These are phyloP conservation scores for Sisymbrium altissimum DNA, from an alignment of 345 rosid species.

Conservation along the genomic window DNA sequence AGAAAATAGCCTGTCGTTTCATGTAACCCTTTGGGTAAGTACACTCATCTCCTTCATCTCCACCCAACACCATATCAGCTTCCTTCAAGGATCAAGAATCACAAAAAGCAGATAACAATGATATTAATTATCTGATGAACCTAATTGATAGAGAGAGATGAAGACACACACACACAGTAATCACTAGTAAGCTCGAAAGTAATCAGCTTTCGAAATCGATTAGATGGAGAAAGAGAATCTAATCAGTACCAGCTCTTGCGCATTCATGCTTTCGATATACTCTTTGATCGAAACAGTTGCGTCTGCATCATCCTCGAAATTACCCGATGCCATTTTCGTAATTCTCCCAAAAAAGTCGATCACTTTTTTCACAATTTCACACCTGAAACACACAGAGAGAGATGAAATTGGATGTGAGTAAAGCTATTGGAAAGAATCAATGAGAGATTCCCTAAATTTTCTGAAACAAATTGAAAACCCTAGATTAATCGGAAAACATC, in stretches of 20 bases:
- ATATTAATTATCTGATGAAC: too few species aligned
- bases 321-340: constrained; percentile 53
- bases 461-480: constrained; percentile 26
- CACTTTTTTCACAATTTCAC: neutral
- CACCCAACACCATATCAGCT: constrained; percentile 95
- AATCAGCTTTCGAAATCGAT: neutral
- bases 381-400: constrained; percentile 12
- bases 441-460: constrained; percentile 3
- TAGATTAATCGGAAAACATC: constrained; percentile 5
- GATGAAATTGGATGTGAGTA: neutral
- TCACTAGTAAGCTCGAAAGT: neutral
- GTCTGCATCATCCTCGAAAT: constrained; percentile 65
- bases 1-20: constrained; percentile 95
- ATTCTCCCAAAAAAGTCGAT: neutral
- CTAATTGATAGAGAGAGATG: neutral
- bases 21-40: constrained; percentile 78
- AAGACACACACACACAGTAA: neutral
- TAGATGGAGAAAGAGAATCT: neutral
- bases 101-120: neutral
- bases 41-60: constrained; percentile 94
- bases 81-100: constrained; percentile 44
- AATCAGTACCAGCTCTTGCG: constrained; percentile 75
- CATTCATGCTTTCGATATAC: constrained; percentile 77
- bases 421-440: neutral
- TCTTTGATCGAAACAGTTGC: constrained; percentile 70